These are phyloP conservation scores for Yamadazyma olivae DNA, from an alignment of 805 yeast genomes.

Conservation along the genomic window DNA sequence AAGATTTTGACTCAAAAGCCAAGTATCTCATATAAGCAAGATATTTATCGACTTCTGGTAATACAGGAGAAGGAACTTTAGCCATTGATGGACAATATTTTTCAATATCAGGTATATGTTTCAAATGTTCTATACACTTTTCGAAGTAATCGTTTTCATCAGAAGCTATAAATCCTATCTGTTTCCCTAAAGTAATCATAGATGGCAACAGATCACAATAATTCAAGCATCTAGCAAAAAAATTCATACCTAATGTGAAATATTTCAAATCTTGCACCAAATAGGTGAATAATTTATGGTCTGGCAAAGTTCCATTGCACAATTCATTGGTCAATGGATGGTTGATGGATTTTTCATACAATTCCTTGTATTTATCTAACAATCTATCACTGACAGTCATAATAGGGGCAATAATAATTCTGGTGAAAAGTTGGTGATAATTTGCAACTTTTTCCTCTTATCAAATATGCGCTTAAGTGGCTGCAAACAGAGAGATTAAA, in stretches of 20 bases:
- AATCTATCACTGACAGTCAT: conserved; percentile 12
- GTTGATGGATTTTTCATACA: conserved; percentile 27
- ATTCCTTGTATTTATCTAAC: conserved; percentile 11
- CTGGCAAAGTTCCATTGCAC: conserved; percentile 44
- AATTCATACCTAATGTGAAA: conserved; percentile 40
- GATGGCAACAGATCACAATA: conserved; percentile 38
- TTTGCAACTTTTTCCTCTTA: background rate
- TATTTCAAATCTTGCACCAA: conserved; percentile 48
- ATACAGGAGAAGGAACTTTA: conserved; percentile 10
- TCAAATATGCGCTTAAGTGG: conserved; percentile 7
- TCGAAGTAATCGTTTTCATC: conserved; percentile 49
- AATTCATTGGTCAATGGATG: conserved; percentile 44
- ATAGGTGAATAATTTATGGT: conserved; percentile 41
- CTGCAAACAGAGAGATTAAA: conserved; percentile 1
- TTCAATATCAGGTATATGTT: conserved; percentile 15
- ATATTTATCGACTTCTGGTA: conserved; percentile 38
- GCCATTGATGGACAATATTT: conserved; percentile 18
- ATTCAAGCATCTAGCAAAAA: conserved; percentile 44
- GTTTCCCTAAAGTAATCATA: conserved; percentile 42
- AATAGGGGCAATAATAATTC: background rate
- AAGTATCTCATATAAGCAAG: conserved; percentile 30
- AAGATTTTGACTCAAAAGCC: conserved; percentile 23
- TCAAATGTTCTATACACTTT: conserved; percentile 21
- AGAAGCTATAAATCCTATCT: conserved; percentile 48
- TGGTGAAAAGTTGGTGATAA: background rate